Base-by-base conservation (phyloP, 768 basidiomycete species). In the Suillus occidentalis region DNA sequence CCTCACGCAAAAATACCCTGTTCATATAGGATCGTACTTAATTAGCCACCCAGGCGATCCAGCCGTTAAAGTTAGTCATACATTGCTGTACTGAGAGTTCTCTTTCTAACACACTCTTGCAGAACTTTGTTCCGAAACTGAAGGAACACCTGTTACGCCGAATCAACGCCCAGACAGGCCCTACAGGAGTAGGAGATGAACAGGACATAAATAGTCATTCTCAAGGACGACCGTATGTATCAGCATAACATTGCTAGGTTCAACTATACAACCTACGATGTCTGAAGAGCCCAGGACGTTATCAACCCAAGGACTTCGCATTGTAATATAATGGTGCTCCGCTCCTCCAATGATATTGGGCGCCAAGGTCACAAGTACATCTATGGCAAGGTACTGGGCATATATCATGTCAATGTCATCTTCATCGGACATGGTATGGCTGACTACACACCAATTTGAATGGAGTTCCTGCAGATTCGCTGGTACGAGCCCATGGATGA, bases 181-280 rank as follows among this genome's bases (percentile, higher is more conserved):
- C 77, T 77, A 10, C 79, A 71, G 0, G 68, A 76, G 0, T 76
- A 80, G 55, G 80, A 74, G 63, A 78, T 79, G 60, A 80, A 81
- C 60, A 65, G 79, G 5, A 67, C 81, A 8, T 79, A 79, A 73
- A 81, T 10, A 8, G 9, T 62, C 42, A 18, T 36, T 28, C 12
- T 22, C 0, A 49, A 49, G 47, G 22, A 49, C 1, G 47, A 49
- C 13, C 56, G 25, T 0, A 20, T 42, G 2, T 58, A 58, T 12
- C 6, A 14, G 0, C 63, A 63, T 20, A 39, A 58, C 1, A 18
- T 58, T 1, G 6, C 34, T 12, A 22, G 53, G 1, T 10, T 63
- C 28, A 63, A 63, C 28, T 58, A 58, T 16, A 63, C 56, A 0
- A 63, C 16, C 4, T 63, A 63, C 5, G 43, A 63, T 31, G 55